A percentile compares a stretch with the other conserved stretches of the same genome.
phyloP scores from a whole-genome alignment of 2,329 filamentous ascomycete genomes.

The Aspergillus eucalypticola region DNA sequence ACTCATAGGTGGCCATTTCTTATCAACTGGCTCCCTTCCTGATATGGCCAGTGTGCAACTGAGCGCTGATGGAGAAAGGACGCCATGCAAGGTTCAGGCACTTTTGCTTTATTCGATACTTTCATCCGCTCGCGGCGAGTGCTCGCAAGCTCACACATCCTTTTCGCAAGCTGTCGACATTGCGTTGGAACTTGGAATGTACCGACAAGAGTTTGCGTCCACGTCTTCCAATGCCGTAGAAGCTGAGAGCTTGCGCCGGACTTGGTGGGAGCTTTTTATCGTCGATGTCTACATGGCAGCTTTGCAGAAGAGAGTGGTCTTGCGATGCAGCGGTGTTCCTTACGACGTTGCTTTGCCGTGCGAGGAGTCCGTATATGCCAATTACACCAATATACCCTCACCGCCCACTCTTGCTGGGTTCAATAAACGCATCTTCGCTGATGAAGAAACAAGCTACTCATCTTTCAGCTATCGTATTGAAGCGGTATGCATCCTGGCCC shows the following conservation, averaged over 20 bases:
- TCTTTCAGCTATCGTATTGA: slow-evolving; percentile 83
- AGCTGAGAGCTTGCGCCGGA: slow-evolving; percentile 80
- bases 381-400: slow-evolving; percentile 56
- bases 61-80: slow-evolving; percentile 16
- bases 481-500: slow-evolving; percentile 72
- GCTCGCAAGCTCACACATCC: slow-evolving; percentile 31
- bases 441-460: slow-evolving; percentile 65
- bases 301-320: slow-evolving; percentile 45
- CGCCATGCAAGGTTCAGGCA: slow-evolving; percentile 41
- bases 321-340: slow-evolving; percentile 70
- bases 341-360: slow-evolving; percentile 73
- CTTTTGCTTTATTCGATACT: slow-evolving; percentile 39
- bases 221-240: slow-evolving; percentile 48
- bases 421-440: slow-evolving; percentile 65
- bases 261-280: slow-evolving; percentile 82
- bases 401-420: slow-evolving; percentile 57
- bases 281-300: slow-evolving; percentile 79
- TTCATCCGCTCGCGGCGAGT: slow-evolving; percentile 37
- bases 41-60: slow-evolving; percentile 14
- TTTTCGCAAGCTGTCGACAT: slow-evolving; percentile 67
- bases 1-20: slow-evolving; percentile 55
- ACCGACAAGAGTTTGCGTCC: slow-evolving; percentile 61
- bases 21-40: slow-evolving; percentile 28
- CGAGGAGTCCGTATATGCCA: slow-evolving; percentile 64
- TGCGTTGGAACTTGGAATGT: slow-evolving; percentile 73